Evolutionary conservation across 345 rosid species (phyloP), one percentile per base, ranked within the genome.

Genomic region (Erucastrum elatum): DNA sequence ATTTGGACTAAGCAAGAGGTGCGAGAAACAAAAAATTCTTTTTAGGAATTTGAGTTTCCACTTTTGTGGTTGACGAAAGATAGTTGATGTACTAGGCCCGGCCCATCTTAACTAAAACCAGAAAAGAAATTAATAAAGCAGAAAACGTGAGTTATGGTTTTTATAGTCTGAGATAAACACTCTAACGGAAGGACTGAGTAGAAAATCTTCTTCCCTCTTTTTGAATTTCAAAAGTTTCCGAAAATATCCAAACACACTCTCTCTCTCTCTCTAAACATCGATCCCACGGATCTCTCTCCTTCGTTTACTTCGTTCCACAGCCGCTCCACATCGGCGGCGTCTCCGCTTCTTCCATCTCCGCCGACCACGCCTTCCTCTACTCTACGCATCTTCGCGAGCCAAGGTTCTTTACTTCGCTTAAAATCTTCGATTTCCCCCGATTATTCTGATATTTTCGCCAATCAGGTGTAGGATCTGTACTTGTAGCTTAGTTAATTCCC

Each of bases 381-480:
- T 30, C 51, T 8, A 56, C 61, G 17, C 68, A 26, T 39, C 39
- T 13, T 72, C 77, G 68, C 61, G 39, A 72, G 53, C 13, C 21
- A 49, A 56, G 66, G 76, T 65, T 66, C 35, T 71, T 64, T 65
- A 56, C 55, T 66, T 17, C 16, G 34, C 63, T 41, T 5, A 13
- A 29, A 53, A 4, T 72, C 66, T 44, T 66, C 65, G 31, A n/a
- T n/a, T n/a, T n/a, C n/a, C n/a, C n/a, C n/a, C n/a, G n/a, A 58
- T 67, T 58, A 59, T 8, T 9, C 29, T 21, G 68, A 3, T 17
- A n/a, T 0, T 26, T 69, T 61, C 46, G 4, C 41, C n/a, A 62
- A 63, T 77, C 67, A 8, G 60, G 2, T 55, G 17, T 5, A 8
- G 30, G 77, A 78, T 78, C 76, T 64, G 62, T 17, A 33, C 41